Evolutionary conservation across 768 basidiomycete species (phyloP), one percentile per base, ranked within the genome.

Genomic region (Austroboletus festivus): DNA sequence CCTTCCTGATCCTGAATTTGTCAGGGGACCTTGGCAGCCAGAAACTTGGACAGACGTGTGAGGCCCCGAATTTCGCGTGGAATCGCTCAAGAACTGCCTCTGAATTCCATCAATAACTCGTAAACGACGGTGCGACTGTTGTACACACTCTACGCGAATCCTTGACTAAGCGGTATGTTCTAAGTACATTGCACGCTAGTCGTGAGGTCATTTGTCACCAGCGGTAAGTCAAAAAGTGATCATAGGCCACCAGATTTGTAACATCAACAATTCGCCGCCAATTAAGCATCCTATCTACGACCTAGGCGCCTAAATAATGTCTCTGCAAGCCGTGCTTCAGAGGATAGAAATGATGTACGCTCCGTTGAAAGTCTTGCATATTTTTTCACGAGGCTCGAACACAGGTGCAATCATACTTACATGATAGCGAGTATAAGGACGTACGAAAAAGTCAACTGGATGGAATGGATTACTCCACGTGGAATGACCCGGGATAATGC

Each of bases 351-450:
- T 78, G 47, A 93, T 74, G 60, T 80, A 94, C 22, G 80, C 84
- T 5, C 77, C 84, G 55, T 92, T 83, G 69, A 87, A 93, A 6
- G 87, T 87, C 93, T 91, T 94, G 60, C 46, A 53, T 38, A 52
- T 10, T 31, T 33, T 44, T 20, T 40, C 20, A 54, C 35, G 26
- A 58, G 34, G 30, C 3, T 46, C 4, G 21, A 26, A 40, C 22
- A 10, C 39, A 12, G 28, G 28, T 43, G 33, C 24, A 51, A 34
- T 12, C 10, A 40, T 30, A 38, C 83, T 68, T 66, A 90, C 89
- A 92, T 91, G 58, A 89, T 75, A 9, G 79, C 81, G 62, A 92
- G 65, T 92, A 95, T 94, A 48, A 94, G 76, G 5, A 73, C 55
- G 56, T 89, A 94, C 21, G 69, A 70, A 19, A 93, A 58, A 19